Base-by-base conservation (phyloP, 345 rosid genomes). In the Bruguiera gymnorhiza region DNA sequence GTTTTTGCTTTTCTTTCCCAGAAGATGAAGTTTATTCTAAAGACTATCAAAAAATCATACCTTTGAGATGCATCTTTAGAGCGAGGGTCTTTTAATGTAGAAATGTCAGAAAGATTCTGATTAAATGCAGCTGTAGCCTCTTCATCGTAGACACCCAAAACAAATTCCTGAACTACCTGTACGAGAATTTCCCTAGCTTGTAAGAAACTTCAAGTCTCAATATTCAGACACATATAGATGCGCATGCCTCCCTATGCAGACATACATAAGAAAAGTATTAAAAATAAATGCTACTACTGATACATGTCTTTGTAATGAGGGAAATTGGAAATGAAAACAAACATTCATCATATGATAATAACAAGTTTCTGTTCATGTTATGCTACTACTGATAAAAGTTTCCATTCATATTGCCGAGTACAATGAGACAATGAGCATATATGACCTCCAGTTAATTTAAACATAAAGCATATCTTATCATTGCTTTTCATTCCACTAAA, bases 41-140 rank as follows among this genome's bases (percentile, higher is more conserved):
- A 43, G 50, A 43, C 18, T 3, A 13, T 43, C 1, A 2, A 43
- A 11, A 70, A 65, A 32, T 60, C 58, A 36, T 73, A 95, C 96
- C 96, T 88, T 79, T 88, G 97, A 23, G 92, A 86, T 79, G 96
- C 92, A 87, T 84, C 90, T 82, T 84, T 83, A 19, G 91, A 82
- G 18, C 86, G 91, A 76, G 92, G 96, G 81, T 90, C 96, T 76
- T 88, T 86, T 76, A 88, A 73, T 16, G 84, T 85, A 8, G 92
- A 89, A 79, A 82, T 72, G 73, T 87, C 89, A 55, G 97, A 88
- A 24, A 86, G 83, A 68, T 87, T 92, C 80, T 85, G 89, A 79
- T 89, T 82, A 85, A 78, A 87, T 26, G 88, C 80, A 73, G 88
- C 82, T 65, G 97, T 95, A 72, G 89, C 93, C 34, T 87, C 92